Conservation (phyloP, 495 filamentous ascomycete genomes). For the Annulohypoxylon bovei region DNA sequence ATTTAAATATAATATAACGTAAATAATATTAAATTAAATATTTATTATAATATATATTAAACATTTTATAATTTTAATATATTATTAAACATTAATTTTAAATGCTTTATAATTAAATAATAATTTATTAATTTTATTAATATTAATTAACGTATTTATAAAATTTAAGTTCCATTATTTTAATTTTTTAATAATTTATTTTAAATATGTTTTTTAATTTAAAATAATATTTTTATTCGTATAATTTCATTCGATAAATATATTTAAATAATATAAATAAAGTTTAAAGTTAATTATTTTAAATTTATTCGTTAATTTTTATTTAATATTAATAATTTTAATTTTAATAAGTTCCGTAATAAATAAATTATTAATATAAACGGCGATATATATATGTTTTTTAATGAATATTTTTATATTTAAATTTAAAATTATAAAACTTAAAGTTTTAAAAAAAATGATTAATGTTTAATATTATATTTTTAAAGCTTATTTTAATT, state of each 20-base stretch:
- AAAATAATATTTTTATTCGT: background rate
- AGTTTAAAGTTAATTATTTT: background rate
- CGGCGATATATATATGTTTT: background rate
- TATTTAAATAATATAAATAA: background rate
- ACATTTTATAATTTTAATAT: background rate
- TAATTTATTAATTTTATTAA: background rate
- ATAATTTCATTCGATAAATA: background rate
- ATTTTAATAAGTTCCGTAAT: background rate
- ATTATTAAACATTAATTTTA: background rate
- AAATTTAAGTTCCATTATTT: background rate
- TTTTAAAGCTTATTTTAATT: background rate
- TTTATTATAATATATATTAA: background rate
- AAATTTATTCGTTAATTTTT: background rate
- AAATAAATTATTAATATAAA: background rate
- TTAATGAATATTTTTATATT: background rate
- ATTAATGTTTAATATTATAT: background rate
- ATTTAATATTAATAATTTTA: background rate
- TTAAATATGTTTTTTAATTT: background rate
- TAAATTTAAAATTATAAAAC: background rate
- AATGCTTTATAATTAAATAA: background rate
- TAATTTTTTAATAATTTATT: background rate
- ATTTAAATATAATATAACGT: background rate
- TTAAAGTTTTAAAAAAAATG: background rate
- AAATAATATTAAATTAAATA: background rate
- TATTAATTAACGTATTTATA: background rate